phyloP scores from a whole-genome alignment of 352 stramenopile species.

The Globisporangium cystogenes region DNA sequence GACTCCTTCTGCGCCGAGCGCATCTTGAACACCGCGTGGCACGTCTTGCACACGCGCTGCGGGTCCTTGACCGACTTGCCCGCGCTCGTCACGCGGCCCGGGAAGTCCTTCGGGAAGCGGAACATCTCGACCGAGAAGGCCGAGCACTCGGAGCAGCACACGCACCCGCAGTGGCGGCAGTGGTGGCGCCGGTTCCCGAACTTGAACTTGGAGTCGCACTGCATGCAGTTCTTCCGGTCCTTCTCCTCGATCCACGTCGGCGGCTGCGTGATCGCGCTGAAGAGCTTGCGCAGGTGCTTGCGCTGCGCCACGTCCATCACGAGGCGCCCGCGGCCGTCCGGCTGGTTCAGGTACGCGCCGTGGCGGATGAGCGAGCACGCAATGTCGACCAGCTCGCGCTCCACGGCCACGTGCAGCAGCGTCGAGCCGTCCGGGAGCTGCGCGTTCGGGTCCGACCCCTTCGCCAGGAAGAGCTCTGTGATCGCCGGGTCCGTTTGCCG shows the following conservation, averaged over 20 bases:
- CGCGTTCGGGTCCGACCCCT: constrained; percentile 67
- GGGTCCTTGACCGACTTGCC: constrained; percentile 73
- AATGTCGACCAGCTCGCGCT: constrained; percentile 79
- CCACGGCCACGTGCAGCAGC: constrained; percentile 75
- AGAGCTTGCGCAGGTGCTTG: constrained; percentile 80
- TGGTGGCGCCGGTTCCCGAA: constrained; percentile 78
- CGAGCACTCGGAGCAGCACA: constrained; percentile 84
- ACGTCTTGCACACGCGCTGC: constrained; percentile 80
- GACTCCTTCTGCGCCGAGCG: constrained; percentile 74
- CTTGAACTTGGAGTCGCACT: constrained; percentile 67
- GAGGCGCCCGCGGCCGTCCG: constrained; percentile 64
- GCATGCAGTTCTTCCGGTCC: constrained; percentile 63
- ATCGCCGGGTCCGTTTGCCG: constrained; percentile 79
- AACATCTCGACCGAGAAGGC: constrained; percentile 74
- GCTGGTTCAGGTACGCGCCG: constrained; percentile 66
- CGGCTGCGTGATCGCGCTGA: constrained; percentile 68
- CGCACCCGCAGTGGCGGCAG: constrained; percentile 79
- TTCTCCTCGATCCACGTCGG: constrained; percentile 82
- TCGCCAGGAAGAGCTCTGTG: constrained; percentile 60
- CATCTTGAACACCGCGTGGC: constrained; percentile 85
- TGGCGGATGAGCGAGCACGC: constrained; percentile 65
- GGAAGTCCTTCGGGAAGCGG: constrained; percentile 83
- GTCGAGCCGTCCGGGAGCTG: constrained; percentile 74
- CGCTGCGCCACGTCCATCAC: constrained; percentile 75
- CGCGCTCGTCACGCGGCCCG: constrained; percentile 47